Evolutionary conservation across 495 filamentous ascomycete species (phyloP).

Genomic region (Penicillium robsamsonii): DNA sequence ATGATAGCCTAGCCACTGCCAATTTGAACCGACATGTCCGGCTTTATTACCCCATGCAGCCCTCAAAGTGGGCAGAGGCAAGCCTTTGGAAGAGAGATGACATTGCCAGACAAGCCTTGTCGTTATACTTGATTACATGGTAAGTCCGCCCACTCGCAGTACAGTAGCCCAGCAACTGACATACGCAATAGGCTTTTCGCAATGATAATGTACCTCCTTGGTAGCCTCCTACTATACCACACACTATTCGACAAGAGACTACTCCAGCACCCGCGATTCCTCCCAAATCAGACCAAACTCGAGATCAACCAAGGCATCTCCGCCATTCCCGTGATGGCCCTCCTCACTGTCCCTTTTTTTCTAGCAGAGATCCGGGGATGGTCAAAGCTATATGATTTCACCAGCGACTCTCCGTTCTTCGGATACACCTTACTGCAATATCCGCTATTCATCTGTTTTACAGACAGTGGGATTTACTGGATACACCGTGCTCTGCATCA

Average conservation of each 20-base stretch:
- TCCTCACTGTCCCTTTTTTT: conserved; percentile 78
- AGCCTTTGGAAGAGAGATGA: conserved; percentile 68
- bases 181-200: conserved; percentile 59
- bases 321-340: conserved; percentile 74
- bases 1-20: conserved; percentile 5
- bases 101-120: conserved; percentile 60
- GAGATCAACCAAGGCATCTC: conserved; percentile 73
- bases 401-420: conserved; percentile 62
- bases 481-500: conserved; percentile 87
- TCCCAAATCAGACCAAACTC: conserved; percentile 80
- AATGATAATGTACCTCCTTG: conserved; percentile 65
- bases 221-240: conserved; percentile 71
- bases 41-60: conserved; percentile 56
- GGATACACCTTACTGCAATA: conserved; percentile 81
- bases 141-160: conserved; percentile 30
- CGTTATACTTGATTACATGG: conserved; percentile 70
- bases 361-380: conserved; percentile 77
- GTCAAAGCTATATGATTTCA: conserved; percentile 78
- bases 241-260: conserved; percentile 88
- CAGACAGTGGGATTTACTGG: conserved; percentile 87
- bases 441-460: conserved; percentile 86
- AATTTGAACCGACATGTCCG: conserved; percentile 41
- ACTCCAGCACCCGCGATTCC: conserved; percentile 82
- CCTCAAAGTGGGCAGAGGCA: conserved; percentile 62
- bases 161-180: not conserved